Percentiles rank a stretch among this genome's conserved stretches.
Evolutionary conservation across 345 rosid genomes (phyloP).

Genomic region (Melaleuca alternifolia): DNA sequence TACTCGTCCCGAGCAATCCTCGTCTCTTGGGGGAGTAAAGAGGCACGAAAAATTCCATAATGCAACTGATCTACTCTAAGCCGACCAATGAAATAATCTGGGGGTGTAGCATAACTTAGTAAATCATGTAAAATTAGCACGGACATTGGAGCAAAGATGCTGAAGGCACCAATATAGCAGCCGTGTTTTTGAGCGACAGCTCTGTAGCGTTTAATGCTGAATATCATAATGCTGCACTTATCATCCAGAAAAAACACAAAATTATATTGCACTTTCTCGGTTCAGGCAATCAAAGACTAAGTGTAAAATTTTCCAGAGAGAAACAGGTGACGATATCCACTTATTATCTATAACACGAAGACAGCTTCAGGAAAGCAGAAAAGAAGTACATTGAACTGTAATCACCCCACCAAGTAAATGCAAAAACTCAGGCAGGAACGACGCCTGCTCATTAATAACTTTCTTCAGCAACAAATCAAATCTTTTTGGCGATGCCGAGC

Average conservation of each 20-base stretch:
- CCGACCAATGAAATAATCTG: not conserved
- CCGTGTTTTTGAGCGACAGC: not conserved
- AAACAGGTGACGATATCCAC: not conserved
- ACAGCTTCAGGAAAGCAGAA: not conserved
- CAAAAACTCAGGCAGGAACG: not conserved
- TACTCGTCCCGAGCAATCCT: not conserved
- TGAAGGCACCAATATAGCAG: not conserved
- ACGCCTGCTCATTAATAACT: not conserved
- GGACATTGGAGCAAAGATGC: not conserved
- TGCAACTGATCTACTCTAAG: not conserved
- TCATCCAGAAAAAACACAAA: not conserved
- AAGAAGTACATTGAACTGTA: too few species aligned
- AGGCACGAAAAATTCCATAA: not conserved
- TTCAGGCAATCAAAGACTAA: not conserved
- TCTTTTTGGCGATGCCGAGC: conserved; percentile 46
- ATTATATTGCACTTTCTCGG: not conserved
- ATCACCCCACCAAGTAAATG: not conserved
- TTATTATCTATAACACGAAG: not conserved
- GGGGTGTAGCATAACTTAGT: not conserved
- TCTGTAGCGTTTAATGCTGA: not conserved
- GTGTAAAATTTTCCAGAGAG: not conserved
- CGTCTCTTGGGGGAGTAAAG: not conserved
- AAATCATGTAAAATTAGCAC: not conserved
- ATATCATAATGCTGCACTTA: not conserved
- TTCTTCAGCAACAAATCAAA: conserved; percentile 4